A percentile compares a stretch with the other conserved stretches of the same genome.
phyloP scores from a whole-genome alignment of 306 rosid genomes.

The Vigna unguiculata region DNA sequence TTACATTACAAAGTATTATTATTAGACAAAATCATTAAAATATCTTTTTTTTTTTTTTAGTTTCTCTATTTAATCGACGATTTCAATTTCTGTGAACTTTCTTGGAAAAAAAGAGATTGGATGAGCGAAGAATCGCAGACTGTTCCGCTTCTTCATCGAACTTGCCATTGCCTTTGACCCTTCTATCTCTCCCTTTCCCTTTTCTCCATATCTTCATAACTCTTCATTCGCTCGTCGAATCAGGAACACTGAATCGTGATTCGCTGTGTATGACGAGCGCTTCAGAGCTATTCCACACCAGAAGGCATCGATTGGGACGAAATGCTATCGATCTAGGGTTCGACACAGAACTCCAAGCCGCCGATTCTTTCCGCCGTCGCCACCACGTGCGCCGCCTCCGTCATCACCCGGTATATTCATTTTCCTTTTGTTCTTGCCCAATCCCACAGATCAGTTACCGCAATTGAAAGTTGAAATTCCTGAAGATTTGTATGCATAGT shows the following conservation, averaged over 20 bases:
- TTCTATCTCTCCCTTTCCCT: background rate
- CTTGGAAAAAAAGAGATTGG: background rate
- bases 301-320: conserved; percentile 87
- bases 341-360: conserved; percentile 50
- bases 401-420: conserved; percentile 48
- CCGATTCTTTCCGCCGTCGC: conserved; percentile 59
- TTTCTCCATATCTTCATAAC: background rate
- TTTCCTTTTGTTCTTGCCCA: background rate
- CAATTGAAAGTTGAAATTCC: background rate
- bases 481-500: background rate
- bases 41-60: background rate
- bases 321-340: conserved; percentile 47
- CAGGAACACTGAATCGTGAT: background rate
- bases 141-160: conserved; percentile 15
- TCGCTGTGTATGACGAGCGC: conserved; percentile 90
- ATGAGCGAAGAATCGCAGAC: background rate
- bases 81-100: background rate
- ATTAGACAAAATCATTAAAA: background rate
- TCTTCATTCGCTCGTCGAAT: background rate
- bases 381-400: conserved; percentile 51
- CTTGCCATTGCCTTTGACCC: background rate
- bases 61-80: background rate
- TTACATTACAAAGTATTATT: background rate
- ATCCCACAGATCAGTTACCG: background rate
- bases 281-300: conserved; percentile 71